These are phyloP conservation scores for Pseudohyphozyma bogoriensis DNA, from an alignment of 768 basidiomycete genomes.

Conservation along the genomic window DNA sequence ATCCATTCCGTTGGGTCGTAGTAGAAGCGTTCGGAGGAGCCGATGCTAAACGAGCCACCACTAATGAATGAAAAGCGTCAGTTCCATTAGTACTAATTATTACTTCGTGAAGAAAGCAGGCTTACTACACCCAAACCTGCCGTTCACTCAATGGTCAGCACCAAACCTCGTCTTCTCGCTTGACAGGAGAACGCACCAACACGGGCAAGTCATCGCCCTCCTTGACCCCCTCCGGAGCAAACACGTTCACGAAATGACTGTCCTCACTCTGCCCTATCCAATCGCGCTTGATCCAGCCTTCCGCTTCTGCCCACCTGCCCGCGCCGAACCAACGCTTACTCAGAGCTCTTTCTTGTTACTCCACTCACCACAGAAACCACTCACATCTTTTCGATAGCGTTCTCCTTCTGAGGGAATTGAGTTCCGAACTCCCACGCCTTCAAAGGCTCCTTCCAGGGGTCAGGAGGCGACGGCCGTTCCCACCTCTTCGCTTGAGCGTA, in stretches of 20 bases:
- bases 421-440: conserved; percentile 21
- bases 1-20: conserved; percentile 24
- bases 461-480: not conserved
- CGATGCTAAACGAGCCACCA: conserved; percentile 23
- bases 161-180: not conserved
- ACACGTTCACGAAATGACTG: conserved; percentile 47
- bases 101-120: too few relatives aligned
- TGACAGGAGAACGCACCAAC: conserved; percentile 28
- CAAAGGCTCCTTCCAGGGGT: not conserved
- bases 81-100: too few relatives aligned
- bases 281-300: too few relatives aligned
- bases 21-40: conserved; percentile 8
- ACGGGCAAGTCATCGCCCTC: conserved; percentile 40
- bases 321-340: too few relatives aligned
- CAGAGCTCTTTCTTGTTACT: too few relatives aligned
- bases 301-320: too few relatives aligned
- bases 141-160: not conserved
- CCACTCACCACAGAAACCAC: too few relatives aligned
- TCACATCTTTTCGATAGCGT: conserved; percentile 11
- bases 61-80: not conserved
- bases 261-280: conserved; percentile 38
- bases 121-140: conserved; percentile 41
- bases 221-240: conserved; percentile 39
- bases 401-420: conserved; percentile 13
- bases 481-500: conserved; percentile 17